These are phyloP conservation scores for Carnegiea gigantea DNA, from an alignment of 179 eudicot species.

Conservation along the genomic window DNA sequence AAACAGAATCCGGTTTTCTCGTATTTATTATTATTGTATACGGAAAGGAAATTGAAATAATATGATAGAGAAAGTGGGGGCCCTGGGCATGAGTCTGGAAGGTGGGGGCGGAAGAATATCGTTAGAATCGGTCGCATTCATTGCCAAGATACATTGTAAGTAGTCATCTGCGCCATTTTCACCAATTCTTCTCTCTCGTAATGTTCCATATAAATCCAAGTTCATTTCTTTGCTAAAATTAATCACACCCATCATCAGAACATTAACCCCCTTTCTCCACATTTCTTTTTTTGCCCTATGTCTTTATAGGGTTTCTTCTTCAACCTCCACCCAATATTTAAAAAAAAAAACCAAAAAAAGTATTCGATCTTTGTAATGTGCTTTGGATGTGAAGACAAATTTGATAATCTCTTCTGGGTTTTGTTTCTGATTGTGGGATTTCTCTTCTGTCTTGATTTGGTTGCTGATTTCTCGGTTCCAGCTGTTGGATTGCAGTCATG, in stretches of 20 bases:
- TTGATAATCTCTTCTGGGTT: constrained; percentile 5
- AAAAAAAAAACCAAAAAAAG: not conserved
- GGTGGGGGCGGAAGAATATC: constrained; percentile 5
- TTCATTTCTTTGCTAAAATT: not conserved
- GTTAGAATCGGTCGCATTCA: constrained; percentile 10
- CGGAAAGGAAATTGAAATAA: not conserved
- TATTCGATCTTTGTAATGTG: constrained; percentile 13
- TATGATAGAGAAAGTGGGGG: constrained; percentile 2
- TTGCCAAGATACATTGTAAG: constrained; percentile 8
- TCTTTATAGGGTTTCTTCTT: not conserved
- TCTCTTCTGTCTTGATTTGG: constrained; percentile 2
- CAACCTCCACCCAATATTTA: not conserved
- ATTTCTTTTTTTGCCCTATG: constrained; percentile 5
- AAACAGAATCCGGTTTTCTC: not conserved
- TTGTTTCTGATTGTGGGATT: constrained; percentile 4
- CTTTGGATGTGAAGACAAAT: constrained; percentile 10
- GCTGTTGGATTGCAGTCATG: constrained; percentile 15
- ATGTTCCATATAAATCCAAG: not conserved
- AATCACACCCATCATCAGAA: not conserved
- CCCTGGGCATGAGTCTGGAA: not conserved
- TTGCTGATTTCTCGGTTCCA: not conserved
- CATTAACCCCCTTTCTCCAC: no score
- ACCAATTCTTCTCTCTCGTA: not conserved
- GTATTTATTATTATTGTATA: not conserved
- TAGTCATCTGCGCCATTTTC: not conserved